Base-by-base conservation (phyloP, 75 land plant species). In the Ceratopteris richardii region DNA sequence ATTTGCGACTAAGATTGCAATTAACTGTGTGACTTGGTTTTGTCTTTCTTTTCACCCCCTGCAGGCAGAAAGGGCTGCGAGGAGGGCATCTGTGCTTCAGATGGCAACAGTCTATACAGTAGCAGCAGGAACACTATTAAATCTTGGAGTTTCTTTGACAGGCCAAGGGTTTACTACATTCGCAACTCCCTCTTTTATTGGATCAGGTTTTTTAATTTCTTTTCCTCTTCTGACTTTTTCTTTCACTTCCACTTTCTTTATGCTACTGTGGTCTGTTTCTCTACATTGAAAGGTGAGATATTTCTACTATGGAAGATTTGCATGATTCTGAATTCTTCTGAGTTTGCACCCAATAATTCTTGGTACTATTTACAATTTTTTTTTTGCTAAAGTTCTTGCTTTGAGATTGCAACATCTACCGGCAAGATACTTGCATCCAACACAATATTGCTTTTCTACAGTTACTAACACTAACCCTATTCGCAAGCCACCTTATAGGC, bases 51-150 rank as follows among this genome's bases (percentile, higher is more conserved):
- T n/a, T n/a, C n/a, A n/a, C n/a, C n/a, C n/a, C 37, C 9, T 33
- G 37, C 76, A 93, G 98, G 87, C 94, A 23, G 98, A 93, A 63
- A 80, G 98, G 76, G 87, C 98, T 22, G 98, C 98, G 51, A 65
- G 84, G 47, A 83, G 85, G 42, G 82, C 95, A 31, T 78, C 90
- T 7, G 71, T 93, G 48, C 58, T 88, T 53, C 98, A 93, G 51
- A 82, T 75, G 79, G 88, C 90, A 13, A 88, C 95, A 29, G 78
- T 93, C 30, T 73, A 93, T 52, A 71, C 80, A n/a, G 84, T 90
- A 22, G 57, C 74, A 1, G 85, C 85, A 10, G 85, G 79, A 37
- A 81, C 90, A 0, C 65, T 93, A 36, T 43, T 82, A 21, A 93
- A 88, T 61, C 67, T 81, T 31, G 98, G 95, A 40, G 71, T 93